Percentiles rank a stretch among this genome's conserved stretches.
These are phyloP conservation scores for Pseudogymnoascus sp. DNA, from an alignment of 2,329 filamentous ascomycete genomes.

Conservation along the genomic window DNA sequence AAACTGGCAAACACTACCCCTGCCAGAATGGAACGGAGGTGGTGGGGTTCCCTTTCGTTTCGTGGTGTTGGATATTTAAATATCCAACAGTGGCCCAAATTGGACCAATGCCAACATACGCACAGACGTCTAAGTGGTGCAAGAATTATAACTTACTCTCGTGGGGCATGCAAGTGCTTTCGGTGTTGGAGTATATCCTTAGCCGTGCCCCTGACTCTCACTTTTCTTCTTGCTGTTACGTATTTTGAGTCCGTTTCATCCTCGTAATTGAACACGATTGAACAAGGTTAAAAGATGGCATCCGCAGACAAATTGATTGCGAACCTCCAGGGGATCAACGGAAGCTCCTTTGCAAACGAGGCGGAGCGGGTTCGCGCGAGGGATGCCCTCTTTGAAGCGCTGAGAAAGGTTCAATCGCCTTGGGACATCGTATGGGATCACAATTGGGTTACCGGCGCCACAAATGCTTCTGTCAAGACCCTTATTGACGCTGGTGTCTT, in stretches of 20 bases:
- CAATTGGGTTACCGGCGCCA: conserved; percentile 28
- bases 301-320: conserved; percentile 8
- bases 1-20: neutral
- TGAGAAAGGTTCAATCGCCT: conserved; percentile 30
- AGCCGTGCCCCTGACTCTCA: conserved; percentile 13
- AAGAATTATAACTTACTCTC: neutral
- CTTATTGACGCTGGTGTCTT: conserved; percentile 34
- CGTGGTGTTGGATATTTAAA: too few species aligned
- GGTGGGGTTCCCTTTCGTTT: neutral
- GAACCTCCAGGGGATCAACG: conserved; percentile 22
- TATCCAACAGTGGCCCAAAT: neutral
- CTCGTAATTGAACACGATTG: neutral
- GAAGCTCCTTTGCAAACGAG: conserved; percentile 27
- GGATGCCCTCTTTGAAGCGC: conserved; percentile 27
- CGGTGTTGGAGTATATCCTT: conserved; percentile 6
- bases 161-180: neutral
- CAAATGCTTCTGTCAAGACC: conserved; percentile 31
- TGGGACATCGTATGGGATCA: conserved; percentile 35
- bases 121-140: neutral
- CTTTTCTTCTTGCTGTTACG: neutral
- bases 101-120: neutral
- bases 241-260: neutral
- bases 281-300: conserved; percentile 7
- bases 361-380: conserved; percentile 28
- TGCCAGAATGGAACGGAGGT: neutral